Evolutionary conservation across 2,329 filamentous ascomycete genomes (phyloP).

Genomic region (Aspergillus proliferans): DNA sequence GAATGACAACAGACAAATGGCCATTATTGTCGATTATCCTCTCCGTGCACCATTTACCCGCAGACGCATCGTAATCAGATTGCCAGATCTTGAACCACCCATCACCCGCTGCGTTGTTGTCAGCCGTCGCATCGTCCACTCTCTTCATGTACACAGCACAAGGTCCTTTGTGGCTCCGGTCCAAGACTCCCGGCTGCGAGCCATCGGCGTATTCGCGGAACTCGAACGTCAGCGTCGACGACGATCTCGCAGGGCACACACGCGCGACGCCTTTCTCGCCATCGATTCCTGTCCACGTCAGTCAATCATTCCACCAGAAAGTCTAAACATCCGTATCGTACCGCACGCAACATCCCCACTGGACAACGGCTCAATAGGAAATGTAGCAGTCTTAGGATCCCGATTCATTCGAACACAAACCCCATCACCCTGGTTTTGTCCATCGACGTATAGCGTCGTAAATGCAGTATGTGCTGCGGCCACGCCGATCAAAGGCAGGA

Average conservation of each 20-base stretch:
- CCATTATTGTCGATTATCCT: constrained; percentile 61
- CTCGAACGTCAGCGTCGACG: constrained; percentile 58
- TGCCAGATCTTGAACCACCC: constrained; percentile 79
- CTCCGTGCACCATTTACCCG: constrained; percentile 63
- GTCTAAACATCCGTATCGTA: constrained; percentile 27
- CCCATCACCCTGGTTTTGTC: constrained; percentile 60
- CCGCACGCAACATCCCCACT: constrained; percentile 66
- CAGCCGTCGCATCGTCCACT: constrained; percentile 49
- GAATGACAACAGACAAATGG: constrained; percentile 57
- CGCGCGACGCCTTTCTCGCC: constrained; percentile 46
- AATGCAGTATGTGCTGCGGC: constrained; percentile 54
- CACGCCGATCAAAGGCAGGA: neutral
- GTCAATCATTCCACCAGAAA: neutral
- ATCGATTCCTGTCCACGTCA: constrained; percentile 34
- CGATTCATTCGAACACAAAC: constrained; percentile 64
- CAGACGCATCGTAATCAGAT: constrained; percentile 55
- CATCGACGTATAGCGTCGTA: constrained; percentile 58
- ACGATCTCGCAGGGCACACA: constrained; percentile 43
- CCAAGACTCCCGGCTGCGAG: constrained; percentile 51
- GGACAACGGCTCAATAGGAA: constrained; percentile 52
- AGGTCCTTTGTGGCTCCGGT: constrained; percentile 59
- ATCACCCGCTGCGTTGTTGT: constrained; percentile 50
- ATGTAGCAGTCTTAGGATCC: constrained; percentile 47
- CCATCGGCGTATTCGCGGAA: constrained; percentile 58
- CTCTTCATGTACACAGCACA: constrained; percentile 70